A percentile compares a stretch with the other conserved stretches of the same genome.
Evolutionary conservation across 1,284 basidiomycete genomes (phyloP).

Genomic region (Leccinum pallidistipes): DNA sequence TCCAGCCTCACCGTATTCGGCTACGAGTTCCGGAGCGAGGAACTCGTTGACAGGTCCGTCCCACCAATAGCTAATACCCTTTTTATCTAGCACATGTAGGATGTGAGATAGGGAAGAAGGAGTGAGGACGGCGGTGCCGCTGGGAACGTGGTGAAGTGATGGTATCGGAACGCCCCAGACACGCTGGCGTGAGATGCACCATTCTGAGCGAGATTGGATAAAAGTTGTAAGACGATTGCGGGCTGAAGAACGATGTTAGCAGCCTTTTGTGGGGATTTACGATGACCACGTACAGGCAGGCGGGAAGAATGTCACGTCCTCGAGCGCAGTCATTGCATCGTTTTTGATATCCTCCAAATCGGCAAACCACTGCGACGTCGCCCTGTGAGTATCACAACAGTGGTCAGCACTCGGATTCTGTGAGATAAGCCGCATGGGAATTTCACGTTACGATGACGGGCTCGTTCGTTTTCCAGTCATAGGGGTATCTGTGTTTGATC

Average conservation of each 20-base stretch:
- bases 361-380: slow-evolving; percentile 98
- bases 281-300: slow-evolving; percentile 50
- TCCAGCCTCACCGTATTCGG: slow-evolving; percentile 42
- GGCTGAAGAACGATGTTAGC: slow-evolving; percentile 46
- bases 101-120: slow-evolving; percentile 76
- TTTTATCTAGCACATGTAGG: slow-evolving; percentile 66
- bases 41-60: slow-evolving; percentile 84
- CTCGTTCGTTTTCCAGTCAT: slow-evolving; percentile 95
- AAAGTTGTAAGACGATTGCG: slow-evolving; percentile 86
- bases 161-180: slow-evolving; percentile 99
- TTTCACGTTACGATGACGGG: slow-evolving; percentile 87
- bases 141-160: slow-evolving; percentile 72
- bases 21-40: slow-evolving; percentile 58
- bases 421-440: neutral
- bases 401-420: slow-evolving; percentile 10
- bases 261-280: neutral
- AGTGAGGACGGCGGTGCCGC: slow-evolving; percentile 70
- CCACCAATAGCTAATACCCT: slow-evolving; percentile 92
- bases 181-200: slow-evolving; percentile 99
- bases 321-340: slow-evolving; percentile 70
- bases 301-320: slow-evolving; percentile 80
- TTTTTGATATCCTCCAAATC: slow-evolving; percentile 86
- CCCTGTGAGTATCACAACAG: slow-evolving; percentile 46
- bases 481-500: slow-evolving; percentile 90
- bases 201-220: slow-evolving; percentile 88